Percentiles rank a stretch among this genome's conserved stretches.
phyloP scores from a whole-genome alignment of 305 asterid species.

The Striga hermonthica region DNA sequence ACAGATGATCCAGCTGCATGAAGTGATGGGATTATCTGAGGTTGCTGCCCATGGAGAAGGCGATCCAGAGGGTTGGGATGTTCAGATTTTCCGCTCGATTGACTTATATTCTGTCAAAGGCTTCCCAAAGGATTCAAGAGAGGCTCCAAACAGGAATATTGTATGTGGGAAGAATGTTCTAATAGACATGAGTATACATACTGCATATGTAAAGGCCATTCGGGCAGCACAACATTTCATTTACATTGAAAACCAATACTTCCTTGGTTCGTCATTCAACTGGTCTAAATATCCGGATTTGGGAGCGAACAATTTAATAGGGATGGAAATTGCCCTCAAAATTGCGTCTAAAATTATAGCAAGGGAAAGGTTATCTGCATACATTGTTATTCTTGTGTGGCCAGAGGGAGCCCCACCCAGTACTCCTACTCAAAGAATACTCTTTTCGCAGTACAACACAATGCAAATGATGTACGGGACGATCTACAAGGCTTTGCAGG shows the following conservation, averaged over 20 bases:
- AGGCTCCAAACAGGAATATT: constrained; percentile 52
- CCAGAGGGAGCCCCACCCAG: constrained; percentile 71
- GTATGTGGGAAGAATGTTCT: constrained; percentile 68
- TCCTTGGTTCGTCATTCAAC: constrained; percentile 67
- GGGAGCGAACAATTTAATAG: constrained; percentile 71
- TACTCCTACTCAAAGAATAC: constrained; percentile 63
- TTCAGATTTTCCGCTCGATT: constrained; percentile 79
- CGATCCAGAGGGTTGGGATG: constrained; percentile 76
- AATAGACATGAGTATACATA: constrained; percentile 77
- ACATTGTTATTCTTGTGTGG: constrained; percentile 72
- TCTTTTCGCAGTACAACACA: constrained; percentile 55
- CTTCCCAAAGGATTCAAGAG: constrained; percentile 72
- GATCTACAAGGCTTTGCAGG: constrained; percentile 59
- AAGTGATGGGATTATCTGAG: constrained; percentile 55
- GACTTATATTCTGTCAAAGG: constrained; percentile 79
- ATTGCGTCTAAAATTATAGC: constrained; percentile 58
- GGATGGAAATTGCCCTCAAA: constrained; percentile 72
- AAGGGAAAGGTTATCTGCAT: constrained; percentile 56
- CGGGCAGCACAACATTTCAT: constrained; percentile 70
- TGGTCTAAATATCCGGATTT: constrained; percentile 53
- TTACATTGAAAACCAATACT: constrained; percentile 75
- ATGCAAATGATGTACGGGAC: constrained; percentile 85
- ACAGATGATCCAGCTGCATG: constrained; percentile 94
- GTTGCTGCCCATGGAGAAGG: constrained; percentile 38
- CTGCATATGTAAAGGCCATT: constrained; percentile 74